Base-by-base conservation (phyloP, 2,329 filamentous ascomycete genomes). In the Ceratocystis smalleyi region DNA sequence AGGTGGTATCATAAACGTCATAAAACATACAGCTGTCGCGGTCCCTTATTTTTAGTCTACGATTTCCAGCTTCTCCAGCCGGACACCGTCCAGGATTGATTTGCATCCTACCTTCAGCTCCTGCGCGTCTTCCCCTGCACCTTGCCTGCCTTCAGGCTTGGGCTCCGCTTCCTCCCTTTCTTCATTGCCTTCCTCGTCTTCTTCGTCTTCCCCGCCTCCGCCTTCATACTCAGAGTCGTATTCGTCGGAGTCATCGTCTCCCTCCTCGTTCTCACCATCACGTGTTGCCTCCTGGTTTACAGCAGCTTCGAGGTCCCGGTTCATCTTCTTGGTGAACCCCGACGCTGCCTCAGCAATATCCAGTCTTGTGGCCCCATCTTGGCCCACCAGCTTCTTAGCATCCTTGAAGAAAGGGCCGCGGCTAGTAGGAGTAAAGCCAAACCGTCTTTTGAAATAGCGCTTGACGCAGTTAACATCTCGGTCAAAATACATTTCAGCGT, bases 401-500 rank as follows among this genome's bases (percentile, higher is more conserved):
- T 95, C 87, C 61, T 84, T 83, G 75, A 91, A 96, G 73, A 88
- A 89, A 0, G 94, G 95, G 0, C 94, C 95, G 0, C 86, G 83
- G 67, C 87, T 83, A 47, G 91, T 87, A 72, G 85, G 87, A 2
- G 84, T 84, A 72, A 97, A 99, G 69, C 90, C 86, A 74, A 96
- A 99, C 35, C 90, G 84, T 24, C 91, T 81, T 71, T 89, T 81
- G 72, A 99, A 99, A 74, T 95, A 99, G 40, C 88, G 84, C 76
- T 96, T 97, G 71, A 99, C 87, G 74, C 95, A 99, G 68, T 89
- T 85, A 15, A 99, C 91, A 70, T 99, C 94, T 68, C 94, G 86
- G 72, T 97, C 89, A 73, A 99, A 99, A 75, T 99, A 97, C 83
- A 91, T 95, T 72, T 96, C 88, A 19, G 94, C 95, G 71, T 99